phyloP scores from a whole-genome alignment of 2,329 filamentous ascomycete genomes.

The Claviceps africana region DNA sequence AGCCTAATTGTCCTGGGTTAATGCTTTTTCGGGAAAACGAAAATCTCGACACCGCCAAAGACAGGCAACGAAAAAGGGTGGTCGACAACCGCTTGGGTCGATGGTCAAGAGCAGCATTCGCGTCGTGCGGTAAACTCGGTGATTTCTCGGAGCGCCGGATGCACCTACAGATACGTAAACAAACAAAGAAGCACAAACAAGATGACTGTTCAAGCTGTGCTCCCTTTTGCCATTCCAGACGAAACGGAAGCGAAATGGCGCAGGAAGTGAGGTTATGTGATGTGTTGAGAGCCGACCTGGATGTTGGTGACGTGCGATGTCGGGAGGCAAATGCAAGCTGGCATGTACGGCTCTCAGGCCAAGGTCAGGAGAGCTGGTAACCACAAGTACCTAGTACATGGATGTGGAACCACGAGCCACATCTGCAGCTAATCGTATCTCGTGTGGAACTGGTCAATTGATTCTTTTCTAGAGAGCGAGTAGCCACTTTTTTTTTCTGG shows the following conservation, averaged over 20 bases:
- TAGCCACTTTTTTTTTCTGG: not conserved
- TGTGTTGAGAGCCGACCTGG: conserved; percentile 1
- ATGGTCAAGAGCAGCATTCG: not conserved
- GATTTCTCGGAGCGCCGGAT: not conserved
- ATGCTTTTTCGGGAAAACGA: not conserved
- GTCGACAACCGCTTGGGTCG: not conserved
- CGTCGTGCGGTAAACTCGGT: not conserved
- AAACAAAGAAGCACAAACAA: conserved; percentile 9
- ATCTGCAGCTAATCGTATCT: not conserved
- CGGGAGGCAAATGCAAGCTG: conserved; percentile 8
- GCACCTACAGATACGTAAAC: not conserved
- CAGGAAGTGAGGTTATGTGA: not conserved
- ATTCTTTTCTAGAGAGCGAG: not conserved
- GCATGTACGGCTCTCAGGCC: conserved; percentile 1
- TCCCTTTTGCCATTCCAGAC: conserved; percentile 10
- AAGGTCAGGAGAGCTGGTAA: not conserved
- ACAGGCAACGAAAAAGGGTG: not conserved
- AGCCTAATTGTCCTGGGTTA: not conserved
- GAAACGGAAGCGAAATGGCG: not conserved
- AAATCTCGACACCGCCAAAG: conserved; percentile 6
- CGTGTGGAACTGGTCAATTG: not conserved
- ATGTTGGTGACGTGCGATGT: conserved; percentile 5
- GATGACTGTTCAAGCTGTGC: conserved; percentile 7
- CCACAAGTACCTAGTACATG: not conserved
- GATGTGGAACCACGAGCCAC: not conserved